These are phyloP conservation scores for Boletus coccyginus DNA, from an alignment of 768 basidiomycete species.

Conservation along the genomic window DNA sequence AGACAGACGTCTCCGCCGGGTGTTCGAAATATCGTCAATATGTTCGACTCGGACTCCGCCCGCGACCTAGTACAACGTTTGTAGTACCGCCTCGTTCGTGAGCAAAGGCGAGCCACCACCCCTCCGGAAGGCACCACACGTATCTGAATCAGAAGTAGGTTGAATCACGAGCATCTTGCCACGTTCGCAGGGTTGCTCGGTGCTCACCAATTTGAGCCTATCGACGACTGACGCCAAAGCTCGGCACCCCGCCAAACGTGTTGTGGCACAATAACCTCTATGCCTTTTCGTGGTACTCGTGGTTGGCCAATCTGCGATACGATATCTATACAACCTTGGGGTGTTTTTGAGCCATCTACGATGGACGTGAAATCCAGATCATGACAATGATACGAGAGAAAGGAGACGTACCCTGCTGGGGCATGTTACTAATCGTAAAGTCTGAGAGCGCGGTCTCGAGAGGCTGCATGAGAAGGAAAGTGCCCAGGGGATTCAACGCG, in stretches of 20 bases:
- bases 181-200: constrained; percentile 37
- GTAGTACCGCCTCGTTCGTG: no score
- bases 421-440: constrained; percentile 61
- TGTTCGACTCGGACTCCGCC: constrained; percentile 19
- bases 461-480: constrained; percentile 73
- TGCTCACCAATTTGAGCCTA: constrained; percentile 35
- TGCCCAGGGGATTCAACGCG: constrained; percentile 63
- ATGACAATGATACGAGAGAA: no score
- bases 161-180: constrained; percentile 77
- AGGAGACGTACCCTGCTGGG: constrained; percentile 46
- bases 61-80: background rate
- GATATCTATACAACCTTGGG: constrained; percentile 15
- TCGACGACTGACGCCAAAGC: constrained; percentile 33
- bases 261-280: constrained; percentile 5
- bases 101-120: no score
- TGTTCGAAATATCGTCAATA: constrained; percentile 11
- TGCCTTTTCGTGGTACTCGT: constrained; percentile 11
- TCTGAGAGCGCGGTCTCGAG: constrained; percentile 73
- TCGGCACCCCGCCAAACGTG: constrained; percentile 16
- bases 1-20: background rate
- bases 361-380: no score
- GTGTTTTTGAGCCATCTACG: constrained; percentile 14
- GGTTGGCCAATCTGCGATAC: constrained; percentile 1
- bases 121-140: background rate
- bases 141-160: constrained; percentile 70